These are phyloP conservation scores for Stipa capillata DNA, from an alignment of 176 grass and related monocot genomes.

Conservation along the genomic window DNA sequence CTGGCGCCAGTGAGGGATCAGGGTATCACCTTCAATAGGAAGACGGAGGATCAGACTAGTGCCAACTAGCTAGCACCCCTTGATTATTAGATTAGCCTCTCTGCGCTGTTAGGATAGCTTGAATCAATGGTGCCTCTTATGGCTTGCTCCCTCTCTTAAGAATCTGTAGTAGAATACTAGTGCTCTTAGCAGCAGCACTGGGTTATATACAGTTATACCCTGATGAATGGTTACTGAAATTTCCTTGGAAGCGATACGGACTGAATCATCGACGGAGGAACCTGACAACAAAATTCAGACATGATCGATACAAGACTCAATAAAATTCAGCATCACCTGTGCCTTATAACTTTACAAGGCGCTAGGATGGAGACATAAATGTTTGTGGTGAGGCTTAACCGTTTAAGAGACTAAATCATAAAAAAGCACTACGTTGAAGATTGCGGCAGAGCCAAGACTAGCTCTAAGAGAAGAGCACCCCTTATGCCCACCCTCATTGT, in stretches of 20 bases:
- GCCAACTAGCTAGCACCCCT: conserved; percentile 14
- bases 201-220: neutral
- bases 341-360: too few relatives aligned
- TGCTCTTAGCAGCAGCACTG: neutral
- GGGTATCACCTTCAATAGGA: conserved; percentile 23
- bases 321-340: too few relatives aligned
- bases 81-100: neutral
- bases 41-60: conserved; percentile 10
- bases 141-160: neutral
- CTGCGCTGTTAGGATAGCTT: conserved; percentile 19
- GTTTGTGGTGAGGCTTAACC: too few relatives aligned
- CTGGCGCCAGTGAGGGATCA: conserved; percentile 17
- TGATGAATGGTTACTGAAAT: neutral
- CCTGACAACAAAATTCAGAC: neutral
- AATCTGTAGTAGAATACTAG: neutral
- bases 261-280: neutral
- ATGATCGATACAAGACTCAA: neutral
- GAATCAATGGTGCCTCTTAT: too few relatives aligned
- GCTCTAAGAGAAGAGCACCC: too few relatives aligned
- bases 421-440: too few relatives aligned
- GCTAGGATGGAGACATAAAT: neutral
- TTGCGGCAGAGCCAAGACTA: too few relatives aligned
- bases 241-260: neutral
- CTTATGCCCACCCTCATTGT: too few relatives aligned
- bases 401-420: too few relatives aligned